These are phyloP conservation scores for Ceratocystis harringtonii DNA, from an alignment of 2,329 filamentous ascomycete genomes.

Conservation along the genomic window DNA sequence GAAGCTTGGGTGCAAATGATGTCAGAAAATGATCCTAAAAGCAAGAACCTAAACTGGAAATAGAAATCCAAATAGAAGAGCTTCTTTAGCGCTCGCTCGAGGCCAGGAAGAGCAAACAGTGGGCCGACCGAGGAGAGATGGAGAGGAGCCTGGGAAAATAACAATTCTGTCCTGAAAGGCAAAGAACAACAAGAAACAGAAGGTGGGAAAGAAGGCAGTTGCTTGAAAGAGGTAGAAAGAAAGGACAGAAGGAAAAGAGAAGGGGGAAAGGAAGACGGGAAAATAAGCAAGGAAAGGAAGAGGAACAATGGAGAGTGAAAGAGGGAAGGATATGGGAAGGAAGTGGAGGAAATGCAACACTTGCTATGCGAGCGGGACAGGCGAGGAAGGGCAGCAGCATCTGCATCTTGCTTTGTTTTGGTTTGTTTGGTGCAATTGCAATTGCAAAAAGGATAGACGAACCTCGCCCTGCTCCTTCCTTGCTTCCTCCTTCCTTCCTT, in stretches of 20 bases:
- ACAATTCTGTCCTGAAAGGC: too few species aligned
- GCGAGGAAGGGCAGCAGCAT: neutral
- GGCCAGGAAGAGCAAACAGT: neutral
- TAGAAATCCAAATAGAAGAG: neutral
- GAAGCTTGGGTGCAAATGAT: neutral
- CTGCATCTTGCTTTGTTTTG: neutral
- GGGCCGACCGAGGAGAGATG: neutral
- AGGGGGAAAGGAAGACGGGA: neutral
- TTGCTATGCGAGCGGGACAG: neutral
- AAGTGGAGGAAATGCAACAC: neutral
- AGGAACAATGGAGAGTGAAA: neutral
- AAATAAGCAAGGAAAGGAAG: neutral
- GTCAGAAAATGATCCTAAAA: neutral
- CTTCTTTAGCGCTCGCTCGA: too few species aligned
- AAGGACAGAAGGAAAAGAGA: neutral
- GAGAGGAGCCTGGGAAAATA: too few species aligned
- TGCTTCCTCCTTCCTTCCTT: neutral
- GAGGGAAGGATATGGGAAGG: neutral
- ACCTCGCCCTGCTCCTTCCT: neutral
- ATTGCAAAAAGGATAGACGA: neutral
- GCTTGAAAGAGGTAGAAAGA: neutral
- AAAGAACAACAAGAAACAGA: neutral
- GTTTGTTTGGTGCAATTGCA: neutral
- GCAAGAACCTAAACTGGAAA: neutral
- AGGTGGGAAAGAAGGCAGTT: neutral